Evolutionary conservation across 768 basidiomycete genomes (phyloP), one percentile per base, ranked within the genome.

Genomic region (Exidia glandulosa): DNA sequence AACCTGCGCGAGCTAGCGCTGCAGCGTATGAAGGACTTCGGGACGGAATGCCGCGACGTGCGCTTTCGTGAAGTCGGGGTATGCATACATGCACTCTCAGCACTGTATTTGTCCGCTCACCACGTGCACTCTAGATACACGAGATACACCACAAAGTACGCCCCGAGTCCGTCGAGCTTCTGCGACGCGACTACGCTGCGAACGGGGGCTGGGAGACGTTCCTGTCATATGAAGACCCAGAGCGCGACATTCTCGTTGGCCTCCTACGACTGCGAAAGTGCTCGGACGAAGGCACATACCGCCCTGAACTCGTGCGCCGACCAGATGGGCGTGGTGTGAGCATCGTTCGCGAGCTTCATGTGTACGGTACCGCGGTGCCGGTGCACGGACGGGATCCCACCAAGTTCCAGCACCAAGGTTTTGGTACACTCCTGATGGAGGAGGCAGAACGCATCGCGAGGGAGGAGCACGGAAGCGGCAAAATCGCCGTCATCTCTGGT

Each of bases 141-240:
- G 96, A 99, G 73, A 98, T 99, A 55, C 96, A 99, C 70, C 87
- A 96, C 77, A 94, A 95, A 75, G 91, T 98, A 52, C 84, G 94
- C 25, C 94, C 94, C 61, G 90, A 95, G 70, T 88, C 90, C 16
- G 89, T 96, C 57, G 96, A 99, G 72, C 85, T 99, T 3, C 84
- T 99, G 33, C 83, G 96, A 60, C 81, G 96, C 41, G 96, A 99
- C 70, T 99, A 99, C 71, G 77, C 88, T 2, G 96, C 96, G 32
- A 99, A 98, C 68, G 95, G 94, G 5, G 94, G 96, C 52, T 99
- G 96, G 96, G 96, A 99, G 75, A 98, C 96, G 1, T 99, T 99
- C 81, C 75, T 99, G 4, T 95, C 94, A 31, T 99, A 98, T 69
- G 96, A 99, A 74, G 96, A 99, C 71, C 95, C 96, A 5, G 93